Base-by-base conservation (phyloP, 2,329 filamentous ascomycete genomes). In the Beauveria bassiana region DNA sequence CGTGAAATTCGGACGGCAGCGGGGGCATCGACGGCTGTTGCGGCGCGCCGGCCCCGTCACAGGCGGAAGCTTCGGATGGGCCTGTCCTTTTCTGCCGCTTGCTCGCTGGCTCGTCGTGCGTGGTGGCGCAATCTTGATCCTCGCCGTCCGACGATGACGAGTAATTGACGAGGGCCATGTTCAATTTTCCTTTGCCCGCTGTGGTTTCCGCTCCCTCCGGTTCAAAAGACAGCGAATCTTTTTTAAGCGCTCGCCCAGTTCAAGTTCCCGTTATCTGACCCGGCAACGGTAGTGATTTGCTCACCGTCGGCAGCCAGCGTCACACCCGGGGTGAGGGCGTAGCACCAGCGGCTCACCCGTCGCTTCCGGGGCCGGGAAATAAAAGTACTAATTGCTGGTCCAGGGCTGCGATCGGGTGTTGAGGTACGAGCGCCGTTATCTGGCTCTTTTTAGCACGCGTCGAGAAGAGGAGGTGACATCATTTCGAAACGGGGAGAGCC, bases 1-100 rank as follows among this genome's bases (percentile, higher is more conserved):
- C 90, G 72, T 92, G 90, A 73, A 99, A 98, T 61, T 84, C 78
- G 14, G 86, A 74, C 9, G 93, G 93, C 24, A 97, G 81, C 9
- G 92, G 90, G 34, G 90, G 91, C 42, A 66, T 68, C 4, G 71
- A 66, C 10, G 53, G 46, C 12, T 51, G 28, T 14, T 63, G 60
- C 49, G 43, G 20, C 31, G 14, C 4, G 22, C 16, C 34, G 3
- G 16, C 42, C 34, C 9, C 16, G 61, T 3, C 56, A 24, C 24
- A 40, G 52, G 45, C 47, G 24, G 43, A 49, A 49, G 53, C 22
- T 22, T 51, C 10, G 26, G 56, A 55, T 42, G 54, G 7, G 14
- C 51, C 52, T 34, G 31, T 50, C 47, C 10, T 58, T 34, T 40
- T 51, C 31, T 38, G 42, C 10, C 52, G 54, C 42, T 51, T 51